Base-by-base conservation (phyloP, 495 filamentous ascomycete species). In the Pyrenopolyporus hunteri region DNA sequence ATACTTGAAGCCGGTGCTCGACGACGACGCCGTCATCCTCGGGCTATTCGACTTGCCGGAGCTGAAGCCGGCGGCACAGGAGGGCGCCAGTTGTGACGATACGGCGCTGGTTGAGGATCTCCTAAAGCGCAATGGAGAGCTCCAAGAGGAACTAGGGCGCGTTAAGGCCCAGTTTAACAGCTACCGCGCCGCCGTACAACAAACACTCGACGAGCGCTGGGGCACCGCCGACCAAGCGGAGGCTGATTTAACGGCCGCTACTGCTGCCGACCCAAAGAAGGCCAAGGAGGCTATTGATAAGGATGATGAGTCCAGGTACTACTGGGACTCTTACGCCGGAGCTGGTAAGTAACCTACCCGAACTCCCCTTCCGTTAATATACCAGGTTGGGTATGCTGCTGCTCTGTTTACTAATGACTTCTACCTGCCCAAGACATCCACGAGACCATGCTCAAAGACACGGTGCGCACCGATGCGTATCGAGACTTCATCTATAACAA, bases 401-500 rank as follows among this genome's bases (percentile, higher is more conserved):
- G 11, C 26, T 22, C 13, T 17, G 8, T 23, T 50, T 14, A 13
- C 29, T 49, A 1, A 33, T 36, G 2, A 43, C 14, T 22, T 22
- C 10, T 35, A 13, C 19, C 13, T 6, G 22, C 19, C 23, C 11
- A 39, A 90, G 89, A 88, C 29, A 96, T 97, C 64, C 92, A 97
- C 74, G 89, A 95, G 67, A 89, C 85, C 9, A 97, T 97, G 92
- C 82, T 97, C 60, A 92, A 95, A 82, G 94, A 99, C 76, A 87
- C 92, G 73, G 89, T 99, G 44, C 89, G 94, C 57, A 99, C 94
- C 53, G 86, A 90, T 69, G 92, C 92, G 10, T 99, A 99, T 81
- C 89, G 93, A 54, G 93, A 98, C 75, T 89, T 96, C 47, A 99
- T 99, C 76, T 97, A 97, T 82, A 87, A 92, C 71, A 96, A 99